Evolutionary conservation across 2,329 filamentous ascomycete genomes (phyloP), one percentile per base, ranked within the genome.

Genomic region (Aspergillus hiratsukae): DNA sequence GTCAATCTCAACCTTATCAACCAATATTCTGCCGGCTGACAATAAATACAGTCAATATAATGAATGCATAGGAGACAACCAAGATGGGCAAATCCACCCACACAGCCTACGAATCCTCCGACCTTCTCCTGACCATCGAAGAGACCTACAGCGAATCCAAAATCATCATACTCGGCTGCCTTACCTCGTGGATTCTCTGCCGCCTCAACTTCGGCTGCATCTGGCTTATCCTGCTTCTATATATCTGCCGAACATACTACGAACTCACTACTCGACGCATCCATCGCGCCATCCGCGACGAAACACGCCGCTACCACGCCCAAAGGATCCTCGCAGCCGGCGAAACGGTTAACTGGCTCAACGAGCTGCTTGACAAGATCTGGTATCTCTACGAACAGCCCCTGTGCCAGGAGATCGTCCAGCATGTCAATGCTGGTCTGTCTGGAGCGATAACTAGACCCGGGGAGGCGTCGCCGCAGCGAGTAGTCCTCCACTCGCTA

Each of bases 61-160:
- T 29, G 9, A 11, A 11, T 29, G 9, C 28, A 29, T 3, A 29
- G 9, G 28, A 11, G 28, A 29, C 3, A 10, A 29, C 11, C 28
- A 51, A 37, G 23, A 60, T 60, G 58, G 56, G 49, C n/a, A 58
- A 58, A 31, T 27, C 43, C 2, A 51, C 4, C 28, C n/a, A 29
- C 19, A 53, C 41, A 11, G 25, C 37, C 19, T 41, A 14, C 28
- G 45, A 28, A 10, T 1, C 9, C 28, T 8, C 7, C 28, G 9
- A 10, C 8, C 8, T 28, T 28, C 28, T 28, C 2, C 8, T 28
- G 28, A 27, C 54, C 4, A 21, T 61, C n/a, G 52, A 58, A 14
- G 58, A 62, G 29, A 61, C 49, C 23, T 62, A 56, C 49, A 52
- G 52, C 10, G 60, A 62, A 14, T 61, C 60, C 8, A 60, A 60